Conservation (phyloP, 164 flowering plant genomes). For the Hamamelis virginiana region DNA sequence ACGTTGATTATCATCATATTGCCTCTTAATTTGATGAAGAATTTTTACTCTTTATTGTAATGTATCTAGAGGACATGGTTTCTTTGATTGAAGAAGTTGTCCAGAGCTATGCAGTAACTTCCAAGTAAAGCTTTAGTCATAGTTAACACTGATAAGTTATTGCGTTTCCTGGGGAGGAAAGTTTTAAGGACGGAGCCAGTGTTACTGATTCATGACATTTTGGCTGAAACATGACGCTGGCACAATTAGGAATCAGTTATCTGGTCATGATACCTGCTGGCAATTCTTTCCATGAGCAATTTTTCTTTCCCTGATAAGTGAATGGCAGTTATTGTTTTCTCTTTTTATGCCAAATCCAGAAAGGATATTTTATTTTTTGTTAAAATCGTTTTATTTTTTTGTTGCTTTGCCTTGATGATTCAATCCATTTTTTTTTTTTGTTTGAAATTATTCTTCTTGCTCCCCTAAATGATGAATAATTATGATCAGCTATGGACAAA, state of each 20-base stretch:
- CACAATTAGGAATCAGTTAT: no score
- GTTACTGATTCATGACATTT: no score
- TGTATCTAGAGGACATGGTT: not conserved
- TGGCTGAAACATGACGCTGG: no score
- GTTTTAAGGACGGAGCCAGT: not conserved
- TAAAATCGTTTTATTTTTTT: not conserved
- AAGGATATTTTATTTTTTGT: no score
- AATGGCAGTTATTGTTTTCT: no score
- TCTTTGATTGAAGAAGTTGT: not conserved
- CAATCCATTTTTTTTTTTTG: not conserved
- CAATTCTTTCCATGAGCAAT: no score
- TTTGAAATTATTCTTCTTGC: not conserved
- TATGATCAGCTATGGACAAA: conserved; percentile 23
- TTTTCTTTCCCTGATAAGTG: no score
- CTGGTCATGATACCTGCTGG: no score
- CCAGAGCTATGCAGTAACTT: not conserved
- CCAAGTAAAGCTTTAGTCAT: conserved; percentile 6
- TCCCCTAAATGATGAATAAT: conserved; percentile 28
- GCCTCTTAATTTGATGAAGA: not conserved
- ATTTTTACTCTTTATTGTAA: not conserved
- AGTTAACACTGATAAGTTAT: not conserved
- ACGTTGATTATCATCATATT: not conserved
- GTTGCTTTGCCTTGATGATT: not conserved
- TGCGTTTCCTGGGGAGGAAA: no score
- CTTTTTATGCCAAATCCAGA: no score